Conservation (phyloP, 179 eudicot species). For the Gypsophila paniculata region DNA sequence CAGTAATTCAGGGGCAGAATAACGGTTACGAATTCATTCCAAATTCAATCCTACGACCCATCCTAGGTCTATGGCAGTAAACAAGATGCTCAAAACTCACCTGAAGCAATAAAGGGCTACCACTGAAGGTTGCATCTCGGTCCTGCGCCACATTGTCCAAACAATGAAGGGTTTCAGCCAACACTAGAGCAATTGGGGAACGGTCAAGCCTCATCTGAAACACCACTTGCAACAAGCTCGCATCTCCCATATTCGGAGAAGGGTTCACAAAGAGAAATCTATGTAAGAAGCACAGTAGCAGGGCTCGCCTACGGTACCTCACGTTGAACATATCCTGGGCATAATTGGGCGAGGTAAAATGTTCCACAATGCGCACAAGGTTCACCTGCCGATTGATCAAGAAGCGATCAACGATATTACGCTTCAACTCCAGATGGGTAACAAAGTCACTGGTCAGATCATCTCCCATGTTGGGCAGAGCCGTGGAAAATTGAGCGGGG, state of each 20-base stretch:
- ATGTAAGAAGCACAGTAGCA: neutral
- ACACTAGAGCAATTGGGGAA: neutral
- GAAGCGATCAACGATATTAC: too few species aligned
- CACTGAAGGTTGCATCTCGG: neutral
- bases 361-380: neutral
- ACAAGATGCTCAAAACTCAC: neutral
- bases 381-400: neutral
- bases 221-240: neutral
- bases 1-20: too few species aligned
- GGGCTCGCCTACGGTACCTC: neutral
- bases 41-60: neutral
- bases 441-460: neutral
- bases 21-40: too few species aligned
- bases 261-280: neutral
- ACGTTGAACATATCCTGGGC: neutral
- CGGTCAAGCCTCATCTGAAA: neutral
- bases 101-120: neutral
- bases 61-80: neutral
- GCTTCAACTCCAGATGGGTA: neutral
- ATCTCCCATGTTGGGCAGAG: neutral
- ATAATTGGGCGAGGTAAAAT: neutral
- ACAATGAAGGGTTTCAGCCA: neutral
- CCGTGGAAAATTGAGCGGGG: neutral
- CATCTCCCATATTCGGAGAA: neutral
- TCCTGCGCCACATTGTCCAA: neutral